Base-by-base conservation (phyloP, 2,329 filamentous ascomycete genomes). In the Claviceps citrina region DNA sequence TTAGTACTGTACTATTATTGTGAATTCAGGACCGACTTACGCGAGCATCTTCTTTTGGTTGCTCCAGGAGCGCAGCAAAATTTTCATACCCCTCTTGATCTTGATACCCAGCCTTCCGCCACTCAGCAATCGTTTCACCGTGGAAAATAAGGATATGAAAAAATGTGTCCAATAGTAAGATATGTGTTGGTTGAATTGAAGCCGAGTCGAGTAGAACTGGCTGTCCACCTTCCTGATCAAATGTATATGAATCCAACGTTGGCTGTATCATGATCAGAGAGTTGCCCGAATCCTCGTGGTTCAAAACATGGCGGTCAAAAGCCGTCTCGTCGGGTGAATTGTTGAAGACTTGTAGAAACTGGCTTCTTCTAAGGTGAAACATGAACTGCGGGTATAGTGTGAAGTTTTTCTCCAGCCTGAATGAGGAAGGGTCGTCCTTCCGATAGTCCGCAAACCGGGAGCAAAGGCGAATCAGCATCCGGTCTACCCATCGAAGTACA, bases 91-190 rank as follows among this genome's bases (percentile, higher is more conserved):
- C 91, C 57, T 95, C 89, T 60, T 96, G 89, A 2, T 95, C 86
- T 51, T 98, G 91, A 57, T 98, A 98, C 1, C 91, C 91, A 15
- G 87, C 87, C 62, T 98, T 96, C 49, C 87, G 79, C 91, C 91
- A 98, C 58, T 95, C 86, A 1, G 91, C 91, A 61, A 96, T 83
- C 0, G 89, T 96, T 68, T 98, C 89, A 46, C 91, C 91, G 54
- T 98, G 87, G 74, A 96, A 98, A 52, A 98, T 98, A 41, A 98
- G 76, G 46, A 98, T 98, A 60, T 98, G 91, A 74, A 98, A 98
- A 70, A 98, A 98, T 0, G 91, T 96, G 54, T 98, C 91, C 41
- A 98, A 78, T 9, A 98, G 76, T 38, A 98, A 73, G 44, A 96
- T 84, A 44, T 94, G 93, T 18, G 87, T 84, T 8, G 86, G 81